Evolutionary conservation across 1,284 basidiomycete species (phyloP).

Genomic region (Ceratobasidium sp.): DNA sequence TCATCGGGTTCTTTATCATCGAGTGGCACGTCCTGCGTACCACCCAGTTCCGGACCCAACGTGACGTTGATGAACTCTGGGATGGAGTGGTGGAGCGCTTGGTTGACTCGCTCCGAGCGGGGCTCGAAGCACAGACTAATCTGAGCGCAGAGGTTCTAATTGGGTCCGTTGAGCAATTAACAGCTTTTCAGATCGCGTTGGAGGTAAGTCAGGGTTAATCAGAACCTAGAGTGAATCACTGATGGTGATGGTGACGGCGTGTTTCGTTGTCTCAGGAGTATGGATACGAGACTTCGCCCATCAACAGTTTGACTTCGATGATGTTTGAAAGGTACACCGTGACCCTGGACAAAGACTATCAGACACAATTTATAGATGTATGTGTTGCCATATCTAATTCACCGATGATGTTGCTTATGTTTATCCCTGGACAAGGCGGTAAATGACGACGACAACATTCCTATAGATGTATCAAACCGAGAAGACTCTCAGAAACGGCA

Average conservation of each 20-base stretch:
- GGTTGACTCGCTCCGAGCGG: slow-evolving; percentile 75
- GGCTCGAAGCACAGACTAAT: slow-evolving; percentile 60
- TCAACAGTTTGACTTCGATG: slow-evolving; percentile 85
- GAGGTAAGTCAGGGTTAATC: slow-evolving; percentile 64
- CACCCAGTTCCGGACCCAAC: slow-evolving; percentile 78
- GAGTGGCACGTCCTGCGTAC: slow-evolving; percentile 93
- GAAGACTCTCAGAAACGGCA: slow-evolving; percentile 44
- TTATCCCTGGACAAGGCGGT: slow-evolving; percentile 67
- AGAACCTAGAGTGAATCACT: slow-evolving; percentile 24
- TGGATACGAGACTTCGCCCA: slow-evolving; percentile 81
- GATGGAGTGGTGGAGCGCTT: slow-evolving; percentile 85
- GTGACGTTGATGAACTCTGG: slow-evolving; percentile 97
- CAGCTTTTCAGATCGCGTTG: slow-evolving; percentile 55
- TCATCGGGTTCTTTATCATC: slow-evolving; percentile 98
- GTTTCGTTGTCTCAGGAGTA: slow-evolving; percentile 65
- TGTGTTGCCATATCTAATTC: slow-evolving; percentile 39
- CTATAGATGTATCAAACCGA: slow-evolving; percentile 82
- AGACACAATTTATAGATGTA: slow-evolving; percentile 81
- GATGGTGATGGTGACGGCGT: slow-evolving; percentile 11
- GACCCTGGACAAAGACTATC: slow-evolving; percentile 84
- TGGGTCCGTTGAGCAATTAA: slow-evolving; percentile 22
- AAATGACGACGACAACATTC: slow-evolving; percentile 86
- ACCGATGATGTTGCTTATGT: not conserved
- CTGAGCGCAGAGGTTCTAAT: slow-evolving; percentile 18
- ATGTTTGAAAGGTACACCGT: slow-evolving; percentile 92